A percentile compares a stretch with the other conserved stretches of the same genome.
Evolutionary conservation across 1,139 yeast genomes (phyloP).

Genomic region (Debaryomyces robertsiae): DNA sequence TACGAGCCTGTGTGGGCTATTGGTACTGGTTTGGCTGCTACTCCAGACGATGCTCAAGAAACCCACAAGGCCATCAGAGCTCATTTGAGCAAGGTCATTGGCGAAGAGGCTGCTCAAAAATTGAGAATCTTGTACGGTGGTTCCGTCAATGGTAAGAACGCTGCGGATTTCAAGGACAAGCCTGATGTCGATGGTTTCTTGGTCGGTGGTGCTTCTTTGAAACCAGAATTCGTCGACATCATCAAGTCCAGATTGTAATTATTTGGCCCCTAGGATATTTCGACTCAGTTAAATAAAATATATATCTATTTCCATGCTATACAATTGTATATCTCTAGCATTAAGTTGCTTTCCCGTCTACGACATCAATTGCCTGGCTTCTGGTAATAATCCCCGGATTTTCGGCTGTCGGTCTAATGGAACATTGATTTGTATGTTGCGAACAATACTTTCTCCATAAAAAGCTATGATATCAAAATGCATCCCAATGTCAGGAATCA

Average conservation of each 20-base stretch:
- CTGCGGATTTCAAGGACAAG: constrained; percentile 87
- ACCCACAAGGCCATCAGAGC: constrained; percentile 89
- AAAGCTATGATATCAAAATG: neutral
- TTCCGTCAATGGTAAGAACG: constrained; percentile 95
- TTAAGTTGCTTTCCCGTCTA: no score
- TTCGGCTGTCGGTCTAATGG: constrained; percentile 2
- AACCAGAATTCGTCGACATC: constrained; percentile 96
- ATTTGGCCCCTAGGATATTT: constrained; percentile 1
- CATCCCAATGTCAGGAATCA: neutral
- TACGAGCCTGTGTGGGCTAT: constrained; percentile 99
- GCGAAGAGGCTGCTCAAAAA: constrained; percentile 71
- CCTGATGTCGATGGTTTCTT: constrained; percentile 96
- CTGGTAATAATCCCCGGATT: constrained; percentile 8
- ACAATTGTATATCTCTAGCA: no score
- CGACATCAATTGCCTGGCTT: neutral
- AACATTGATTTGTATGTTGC: neutral
- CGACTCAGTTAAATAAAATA: constrained; percentile 1
- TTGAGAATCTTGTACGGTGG: constrained; percentile 98
- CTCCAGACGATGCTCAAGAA: constrained; percentile 96
- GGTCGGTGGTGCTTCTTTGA: constrained; percentile 99
- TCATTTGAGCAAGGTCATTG: constrained; percentile 76
- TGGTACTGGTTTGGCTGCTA: constrained; percentile 99
- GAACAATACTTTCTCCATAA: neutral
- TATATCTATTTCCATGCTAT: no score
- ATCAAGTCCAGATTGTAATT: constrained; percentile 83